Evolutionary conservation across 805 yeast genomes (phyloP), one percentile per base, ranked within the genome.

Genomic region (Wickerhamiella dianesei): DNA sequence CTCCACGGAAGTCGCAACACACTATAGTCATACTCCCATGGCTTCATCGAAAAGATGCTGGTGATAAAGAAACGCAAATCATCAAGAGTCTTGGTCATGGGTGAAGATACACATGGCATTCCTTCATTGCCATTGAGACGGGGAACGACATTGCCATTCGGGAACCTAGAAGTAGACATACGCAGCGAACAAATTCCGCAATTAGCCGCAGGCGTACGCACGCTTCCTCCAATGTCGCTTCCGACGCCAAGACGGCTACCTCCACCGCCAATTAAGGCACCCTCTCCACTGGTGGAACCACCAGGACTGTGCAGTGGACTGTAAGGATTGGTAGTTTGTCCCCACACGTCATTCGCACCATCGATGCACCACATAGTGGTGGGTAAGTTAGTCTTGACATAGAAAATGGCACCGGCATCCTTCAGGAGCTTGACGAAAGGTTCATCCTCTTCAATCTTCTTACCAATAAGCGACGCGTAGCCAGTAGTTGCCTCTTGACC

Each of bases 271-370:
- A 67, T 60, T 25, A 72, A 53, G 1, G 75, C 72, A 21, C 74
- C 72, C 52, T 73, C 77, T 13, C 79, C 79, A 21, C 75, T 73
- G 18, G 75, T 66, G 2, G 77, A 72, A 3, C 80, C 80, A 35
- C 79, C 79, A 5, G 75, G 64, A 4, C 74, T 63, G 48, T 69
- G 61, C 4, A 66, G 64, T 36, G 64, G 61, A 51, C 70, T 70
- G 61, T 64, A 63, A 1, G 80, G 80, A 58, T 76, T 75, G 32
- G 62, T 63, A 14, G 76, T 62, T 35, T 60, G 59, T 40, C 82
- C 82, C 55, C 68, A 72, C 39, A 76, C 60, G 56, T 74, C 76
- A 56, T 77, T 77, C 54, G 70, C 66, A 32, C 77, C 71, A 54
- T 73, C 76, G 53, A 76, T 67, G 41, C 75, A 74, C 72, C 77